These are phyloP conservation scores for Canavalia ensiformis DNA, from an alignment of 306 rosid genomes.

Conservation along the genomic window DNA sequence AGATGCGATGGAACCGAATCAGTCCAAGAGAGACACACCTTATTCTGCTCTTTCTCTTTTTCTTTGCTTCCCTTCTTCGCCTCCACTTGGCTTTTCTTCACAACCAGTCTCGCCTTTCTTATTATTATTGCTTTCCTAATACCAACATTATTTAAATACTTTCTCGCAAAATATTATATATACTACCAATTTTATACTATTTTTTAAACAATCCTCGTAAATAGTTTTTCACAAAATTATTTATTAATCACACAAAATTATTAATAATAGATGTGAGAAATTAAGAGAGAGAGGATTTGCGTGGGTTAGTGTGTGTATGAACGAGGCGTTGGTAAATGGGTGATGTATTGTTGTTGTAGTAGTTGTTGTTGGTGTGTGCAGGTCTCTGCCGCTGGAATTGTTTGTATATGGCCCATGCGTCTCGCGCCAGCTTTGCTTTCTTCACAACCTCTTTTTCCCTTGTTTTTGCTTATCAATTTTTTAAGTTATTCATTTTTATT, in stretches of 20 bases:
- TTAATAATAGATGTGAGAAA: not conserved
- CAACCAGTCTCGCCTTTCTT: slow-evolving; percentile 53
- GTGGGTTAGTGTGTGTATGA: slow-evolving; percentile 30
- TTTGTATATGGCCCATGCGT: slow-evolving; percentile 64
- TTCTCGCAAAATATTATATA: not conserved
- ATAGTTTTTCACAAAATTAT: not conserved
- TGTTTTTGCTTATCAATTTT: not conserved
- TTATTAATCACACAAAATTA: not conserved
- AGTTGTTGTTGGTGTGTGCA: slow-evolving; percentile 57
- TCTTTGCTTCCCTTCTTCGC: slow-evolving; percentile 55
- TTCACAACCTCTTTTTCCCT: slow-evolving; percentile 4
- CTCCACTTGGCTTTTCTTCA: slow-evolving; percentile 69
- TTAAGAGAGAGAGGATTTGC: not conserved
- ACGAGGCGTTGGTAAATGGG: slow-evolving; percentile 47
- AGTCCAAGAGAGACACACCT: slow-evolving; percentile 85
- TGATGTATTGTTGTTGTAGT: slow-evolving; percentile 45
- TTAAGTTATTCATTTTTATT: not conserved
- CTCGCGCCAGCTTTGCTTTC: slow-evolving; percentile 59
- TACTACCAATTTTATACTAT: not conserved
- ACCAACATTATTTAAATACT: slow-evolving; percentile 13
- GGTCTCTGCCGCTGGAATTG: slow-evolving; percentile 62
- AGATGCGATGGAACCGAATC: slow-evolving; percentile 83
- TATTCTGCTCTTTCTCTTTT: slow-evolving; percentile 55
- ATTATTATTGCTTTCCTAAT: slow-evolving; percentile 43
- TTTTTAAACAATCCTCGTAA: slow-evolving; percentile 17